Percentiles rank a stretch among this genome's conserved stretches.
Evolutionary conservation across 2,329 filamentous ascomycete species (phyloP).

Genomic region (Penicillium sp.): DNA sequence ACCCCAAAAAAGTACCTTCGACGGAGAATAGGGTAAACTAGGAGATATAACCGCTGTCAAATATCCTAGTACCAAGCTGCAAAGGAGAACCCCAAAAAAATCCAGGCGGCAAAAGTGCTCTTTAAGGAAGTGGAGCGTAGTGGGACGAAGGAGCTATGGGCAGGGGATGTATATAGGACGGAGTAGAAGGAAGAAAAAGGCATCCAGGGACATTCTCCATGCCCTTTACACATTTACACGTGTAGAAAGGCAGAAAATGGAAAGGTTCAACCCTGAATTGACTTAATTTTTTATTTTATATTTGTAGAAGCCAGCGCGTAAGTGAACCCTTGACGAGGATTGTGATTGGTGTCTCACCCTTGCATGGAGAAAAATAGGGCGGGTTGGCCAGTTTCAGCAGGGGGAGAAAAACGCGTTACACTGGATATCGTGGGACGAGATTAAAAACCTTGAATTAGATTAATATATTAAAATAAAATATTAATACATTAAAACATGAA

Average conservation of each 20-base stretch:
- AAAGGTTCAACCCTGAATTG: background rate
- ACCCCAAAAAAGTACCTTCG: background rate
- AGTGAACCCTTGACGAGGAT: background rate
- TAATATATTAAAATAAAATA: background rate
- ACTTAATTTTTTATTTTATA: background rate
- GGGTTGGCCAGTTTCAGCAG: constrained; percentile 12
- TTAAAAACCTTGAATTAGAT: constrained; percentile 4
- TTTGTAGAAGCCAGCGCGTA: background rate
- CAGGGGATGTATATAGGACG: constrained; percentile 2
- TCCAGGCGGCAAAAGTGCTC: background rate
- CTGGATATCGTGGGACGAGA: constrained; percentile 11
- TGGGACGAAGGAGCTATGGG: constrained; percentile 5
- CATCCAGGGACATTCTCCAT: constrained; percentile 15
- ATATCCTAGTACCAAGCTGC: constrained; percentile 6
- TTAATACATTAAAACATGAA: background rate
- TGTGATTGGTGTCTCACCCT: constrained; percentile 14
- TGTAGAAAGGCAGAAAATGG: constrained; percentile 15
- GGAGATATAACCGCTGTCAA: background rate
- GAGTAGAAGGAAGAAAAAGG: background rate
- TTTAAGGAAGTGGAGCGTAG: constrained; percentile 3
- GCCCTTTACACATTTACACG: constrained; percentile 27
- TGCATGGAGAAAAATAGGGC: constrained; percentile 6
- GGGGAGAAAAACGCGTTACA: background rate
- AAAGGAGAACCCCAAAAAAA: constrained; percentile 3
- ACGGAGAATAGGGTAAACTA: background rate